These are phyloP conservation scores for Drosera capensis DNA, from an alignment of 148 eudicot genomes.

Conservation along the genomic window DNA sequence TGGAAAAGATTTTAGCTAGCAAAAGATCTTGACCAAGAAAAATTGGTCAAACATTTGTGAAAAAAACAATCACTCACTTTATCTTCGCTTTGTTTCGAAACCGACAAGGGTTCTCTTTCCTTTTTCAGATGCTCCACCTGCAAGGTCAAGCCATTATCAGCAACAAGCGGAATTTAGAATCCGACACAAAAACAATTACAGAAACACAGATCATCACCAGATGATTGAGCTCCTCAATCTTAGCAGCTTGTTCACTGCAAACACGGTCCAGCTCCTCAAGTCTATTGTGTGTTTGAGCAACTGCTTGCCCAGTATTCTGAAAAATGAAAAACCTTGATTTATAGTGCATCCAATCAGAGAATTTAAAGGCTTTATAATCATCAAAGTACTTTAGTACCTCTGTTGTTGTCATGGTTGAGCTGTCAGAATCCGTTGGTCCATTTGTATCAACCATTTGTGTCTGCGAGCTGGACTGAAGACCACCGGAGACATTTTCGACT, in stretches of 20 bases:
- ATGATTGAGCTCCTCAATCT: conserved; percentile 68
- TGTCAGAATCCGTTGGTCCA: not conserved
- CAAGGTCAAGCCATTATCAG: conserved; percentile 7
- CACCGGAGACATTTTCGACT: conserved; percentile 14
- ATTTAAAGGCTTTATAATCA: too few species aligned
- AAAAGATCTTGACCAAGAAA: too few species aligned
- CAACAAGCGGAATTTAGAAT: not conserved
- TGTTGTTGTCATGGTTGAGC: not conserved
- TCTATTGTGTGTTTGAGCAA: conserved; percentile 20
- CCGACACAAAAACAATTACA: too few species aligned
- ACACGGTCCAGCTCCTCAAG: conserved; percentile 46
- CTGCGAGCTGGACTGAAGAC: conserved; percentile 29
- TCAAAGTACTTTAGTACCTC: too few species aligned
- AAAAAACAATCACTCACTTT: conserved; percentile 26
- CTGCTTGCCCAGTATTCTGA: conserved; percentile 27
- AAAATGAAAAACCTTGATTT: conserved; percentile 6
- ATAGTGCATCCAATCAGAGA: too few species aligned
- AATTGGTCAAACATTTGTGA: too few species aligned
- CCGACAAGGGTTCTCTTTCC: conserved; percentile 7
- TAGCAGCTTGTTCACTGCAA: conserved; percentile 61
- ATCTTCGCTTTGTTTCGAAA: conserved; percentile 13
- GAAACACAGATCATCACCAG: conserved; percentile 26
- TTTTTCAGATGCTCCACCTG: conserved; percentile 59
- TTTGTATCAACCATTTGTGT: conserved; percentile 10
- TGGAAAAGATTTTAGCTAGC: too few species aligned